Evolutionary conservation across 1,284 basidiomycete species (phyloP), one percentile per base, ranked within the genome.

Genomic region (Kalmanozyma brasiliensis): DNA sequence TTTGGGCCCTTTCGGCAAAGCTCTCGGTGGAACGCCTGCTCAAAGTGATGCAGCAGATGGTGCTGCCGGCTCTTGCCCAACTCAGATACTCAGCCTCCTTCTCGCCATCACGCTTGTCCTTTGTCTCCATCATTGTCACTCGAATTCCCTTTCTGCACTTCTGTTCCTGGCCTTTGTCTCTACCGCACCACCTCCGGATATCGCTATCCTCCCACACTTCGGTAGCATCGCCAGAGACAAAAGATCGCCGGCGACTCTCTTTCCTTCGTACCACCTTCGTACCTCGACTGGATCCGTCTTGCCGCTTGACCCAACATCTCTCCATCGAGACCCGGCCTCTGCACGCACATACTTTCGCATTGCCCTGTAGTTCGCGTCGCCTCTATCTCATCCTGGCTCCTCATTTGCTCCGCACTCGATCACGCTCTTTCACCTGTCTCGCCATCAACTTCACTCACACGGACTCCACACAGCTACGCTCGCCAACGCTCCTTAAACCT

Each of bases 191-290:
- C 44, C 9, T 38, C 38, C 8, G 24, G 17, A 36, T 10, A 9
- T 19, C 34, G 16, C 44, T 32, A n/a, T 32, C 33, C 30, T 45
- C 42, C 48, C 32, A 20, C 23, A 6, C 34, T 36, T 20, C 22
- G 17, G 45, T 46, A 43, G 44, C 44, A 26, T 34, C 26, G 10
- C 35, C 35, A 37, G n/a, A 41, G 36, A n/a, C n/a, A 34, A 35
- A 60, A 41, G 44, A 56, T 63, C 60, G 60, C 52, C 47, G 59
- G 52, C 59, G 59, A 62, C n/a, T n/a, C n/a, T 55, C 52, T 23
- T 38, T 32, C 40, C 35, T 22, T 34, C 30, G 26, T 29, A 29
- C 19, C 43, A 29, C 16, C 42, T 17, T 32, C 26, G 22, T 22
- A 34, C 32, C 16, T 14, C 20, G 20, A 26, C 23, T n/a, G 16